Conservation (phyloP, 768 basidiomycete genomes). For the Hypholoma fasciculare region DNA sequence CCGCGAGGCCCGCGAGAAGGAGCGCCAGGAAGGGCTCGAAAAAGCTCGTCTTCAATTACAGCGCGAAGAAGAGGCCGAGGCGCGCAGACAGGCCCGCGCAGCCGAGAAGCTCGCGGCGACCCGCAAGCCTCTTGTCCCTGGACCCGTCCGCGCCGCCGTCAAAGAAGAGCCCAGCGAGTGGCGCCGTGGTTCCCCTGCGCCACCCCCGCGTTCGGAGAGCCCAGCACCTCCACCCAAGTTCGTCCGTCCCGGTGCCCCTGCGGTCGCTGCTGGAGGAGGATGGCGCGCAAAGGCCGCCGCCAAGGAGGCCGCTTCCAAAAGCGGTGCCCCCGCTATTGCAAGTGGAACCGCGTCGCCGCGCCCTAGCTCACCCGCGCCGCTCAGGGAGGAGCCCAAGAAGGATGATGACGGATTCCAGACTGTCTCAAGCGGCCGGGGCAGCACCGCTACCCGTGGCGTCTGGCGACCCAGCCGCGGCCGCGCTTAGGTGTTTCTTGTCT, state of each 20-base stretch:
- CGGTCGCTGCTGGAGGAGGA: conserved; percentile 18
- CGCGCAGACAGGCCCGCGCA: conserved; percentile 45
- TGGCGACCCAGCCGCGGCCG: conserved; percentile 25
- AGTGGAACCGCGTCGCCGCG: conserved; percentile 18
- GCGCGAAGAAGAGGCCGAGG: conserved; percentile 73
- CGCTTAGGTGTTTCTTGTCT: conserved; percentile 7
- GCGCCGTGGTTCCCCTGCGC: conserved; percentile 17
- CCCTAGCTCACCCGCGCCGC: conserved; percentile 34
- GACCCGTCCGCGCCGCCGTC: conserved; percentile 17
- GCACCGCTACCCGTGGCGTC: conserved; percentile 10
- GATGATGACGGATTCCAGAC: conserved; percentile 77
- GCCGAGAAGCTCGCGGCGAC: conserved; percentile 32
- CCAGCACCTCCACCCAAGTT: conserved; percentile 49
- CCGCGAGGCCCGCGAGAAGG: conserved; percentile 53
- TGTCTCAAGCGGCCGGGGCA: conserved; percentile 27
- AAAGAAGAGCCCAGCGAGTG: conserved; percentile 15
- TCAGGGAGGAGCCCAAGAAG: conserved; percentile 41
- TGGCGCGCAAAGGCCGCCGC: conserved; percentile 5
- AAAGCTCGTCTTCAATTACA: conserved; percentile 58
- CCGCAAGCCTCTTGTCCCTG: conserved; percentile 25
- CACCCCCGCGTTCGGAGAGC: conserved; percentile 53
- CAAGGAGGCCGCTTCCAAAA: neutral
- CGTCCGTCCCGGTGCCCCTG: conserved; percentile 40
- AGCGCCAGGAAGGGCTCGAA: conserved; percentile 52
- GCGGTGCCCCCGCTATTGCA: conserved; percentile 4